Percentiles rank a stretch among this genome's conserved stretches.
Evolutionary conservation across 768 basidiomycete species (phyloP).

Genomic region (Clavulina sp.): DNA sequence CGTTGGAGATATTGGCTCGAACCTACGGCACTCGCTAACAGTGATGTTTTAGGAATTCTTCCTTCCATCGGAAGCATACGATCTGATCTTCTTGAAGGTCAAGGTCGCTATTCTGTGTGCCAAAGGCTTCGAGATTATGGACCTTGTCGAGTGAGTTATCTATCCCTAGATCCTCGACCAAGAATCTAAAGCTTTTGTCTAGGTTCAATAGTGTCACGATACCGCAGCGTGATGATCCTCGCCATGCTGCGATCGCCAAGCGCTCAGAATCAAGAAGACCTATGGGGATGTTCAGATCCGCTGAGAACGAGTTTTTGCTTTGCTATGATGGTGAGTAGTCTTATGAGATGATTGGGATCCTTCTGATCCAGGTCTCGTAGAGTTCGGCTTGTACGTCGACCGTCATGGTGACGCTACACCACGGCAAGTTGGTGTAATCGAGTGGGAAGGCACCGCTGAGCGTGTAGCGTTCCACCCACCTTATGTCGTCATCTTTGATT

Average conservation of each 20-base stretch:
- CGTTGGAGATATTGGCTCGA: not conserved
- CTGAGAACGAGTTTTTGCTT: constrained; percentile 75
- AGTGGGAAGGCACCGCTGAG: constrained; percentile 90
- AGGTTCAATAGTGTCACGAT: constrained; percentile 83
- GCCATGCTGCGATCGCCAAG: constrained; percentile 50
- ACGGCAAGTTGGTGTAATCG: constrained; percentile 42
- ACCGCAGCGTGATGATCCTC: constrained; percentile 59
- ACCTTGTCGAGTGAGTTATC: constrained; percentile 66
- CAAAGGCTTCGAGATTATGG: constrained; percentile 96
- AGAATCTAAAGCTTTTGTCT: not conserved
- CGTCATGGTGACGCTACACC: constrained; percentile 80
- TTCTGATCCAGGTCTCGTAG: constrained; percentile 21
- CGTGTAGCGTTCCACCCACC: constrained; percentile 79
- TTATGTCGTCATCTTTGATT: constrained; percentile 74
- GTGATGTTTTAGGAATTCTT: constrained; percentile 50
- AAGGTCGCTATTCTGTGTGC: constrained; percentile 87
- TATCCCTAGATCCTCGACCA: not conserved
- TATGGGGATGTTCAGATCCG: constrained; percentile 76
- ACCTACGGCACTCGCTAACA: not conserved
- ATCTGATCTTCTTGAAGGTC: constrained; percentile 82
- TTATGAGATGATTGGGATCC: not conserved
- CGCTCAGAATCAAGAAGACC: constrained; percentile 69
- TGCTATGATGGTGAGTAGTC: constrained; percentile 59
- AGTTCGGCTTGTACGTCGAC: constrained; percentile 85
- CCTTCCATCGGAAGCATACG: constrained; percentile 78